A percentile compares a stretch with the other conserved stretches of the same genome.
These are phyloP conservation scores for Clonostachys byssicola DNA, from an alignment of 2,329 filamentous ascomycete genomes.

Conservation along the genomic window DNA sequence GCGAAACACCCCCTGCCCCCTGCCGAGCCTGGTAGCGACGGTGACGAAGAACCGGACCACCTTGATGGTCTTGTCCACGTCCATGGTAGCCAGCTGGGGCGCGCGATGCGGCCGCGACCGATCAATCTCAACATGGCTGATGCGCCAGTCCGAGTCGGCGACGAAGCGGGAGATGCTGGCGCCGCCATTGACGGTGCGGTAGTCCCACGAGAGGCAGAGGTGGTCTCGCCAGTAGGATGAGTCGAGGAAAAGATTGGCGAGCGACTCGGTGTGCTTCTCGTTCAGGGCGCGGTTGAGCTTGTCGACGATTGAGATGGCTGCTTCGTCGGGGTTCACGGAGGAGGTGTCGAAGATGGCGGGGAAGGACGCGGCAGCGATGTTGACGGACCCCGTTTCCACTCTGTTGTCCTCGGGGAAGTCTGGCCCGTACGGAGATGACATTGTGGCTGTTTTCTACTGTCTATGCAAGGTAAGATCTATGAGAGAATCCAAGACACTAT, in stretches of 20 bases:
- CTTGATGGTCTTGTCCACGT: conserved; percentile 38
- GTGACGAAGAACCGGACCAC: conserved; percentile 54
- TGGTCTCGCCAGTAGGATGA: conserved; percentile 49
- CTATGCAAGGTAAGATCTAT: too few species aligned
- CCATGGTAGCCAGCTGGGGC: conserved; percentile 40
- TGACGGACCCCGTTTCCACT: too few species aligned
- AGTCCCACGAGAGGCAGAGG: conserved; percentile 45
- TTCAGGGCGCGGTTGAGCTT: conserved; percentile 32
- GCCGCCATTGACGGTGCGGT: conserved; percentile 31
- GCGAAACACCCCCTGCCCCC: conserved; percentile 51
- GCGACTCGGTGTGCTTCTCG: conserved; percentile 20
- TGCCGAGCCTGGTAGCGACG: conserved; percentile 47
- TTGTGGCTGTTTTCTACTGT: too few species aligned
- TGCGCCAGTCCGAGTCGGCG: too few species aligned
- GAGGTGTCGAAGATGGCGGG: too few species aligned
- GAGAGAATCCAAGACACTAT: too few species aligned
- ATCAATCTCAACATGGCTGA: conserved; percentile 37
- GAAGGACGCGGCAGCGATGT: too few species aligned
- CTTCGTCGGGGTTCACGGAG: too few species aligned
- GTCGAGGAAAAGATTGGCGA: conserved; percentile 29
- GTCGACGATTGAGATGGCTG: too few species aligned
- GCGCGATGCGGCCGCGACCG: conserved; percentile 32
- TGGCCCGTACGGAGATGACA: too few species aligned
- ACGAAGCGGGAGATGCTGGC: background rate
- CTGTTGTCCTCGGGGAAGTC: too few species aligned